These are phyloP conservation scores for Fusarium sororula DNA, from an alignment of 2,329 filamentous ascomycete genomes.

Conservation along the genomic window DNA sequence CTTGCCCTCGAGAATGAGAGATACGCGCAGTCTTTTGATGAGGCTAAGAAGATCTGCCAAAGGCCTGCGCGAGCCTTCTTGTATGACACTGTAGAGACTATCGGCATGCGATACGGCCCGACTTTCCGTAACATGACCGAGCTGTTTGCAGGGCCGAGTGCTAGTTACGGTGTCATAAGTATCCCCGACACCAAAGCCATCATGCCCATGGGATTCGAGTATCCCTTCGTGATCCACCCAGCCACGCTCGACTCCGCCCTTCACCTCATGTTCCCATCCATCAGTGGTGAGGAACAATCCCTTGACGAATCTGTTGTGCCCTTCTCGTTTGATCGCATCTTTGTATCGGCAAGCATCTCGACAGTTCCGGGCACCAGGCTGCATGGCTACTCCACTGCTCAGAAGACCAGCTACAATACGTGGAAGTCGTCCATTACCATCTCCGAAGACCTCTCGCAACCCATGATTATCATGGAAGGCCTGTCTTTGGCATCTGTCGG, in stretches of 20 bases:
- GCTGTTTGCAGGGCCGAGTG: not conserved
- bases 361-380: not conserved
- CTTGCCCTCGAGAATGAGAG: not conserved
- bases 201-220: not conserved
- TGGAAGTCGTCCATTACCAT: not conserved
- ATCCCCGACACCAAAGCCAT: not conserved
- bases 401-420: not conserved
- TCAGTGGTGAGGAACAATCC: not conserved
- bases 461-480: not conserved
- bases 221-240: not conserved
- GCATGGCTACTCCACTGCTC: not conserved
- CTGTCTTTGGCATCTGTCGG: not conserved
- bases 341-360: not conserved
- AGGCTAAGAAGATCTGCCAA: not conserved
- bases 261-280: not conserved
- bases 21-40: not conserved
- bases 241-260: not conserved
- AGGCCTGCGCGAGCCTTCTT: not conserved
- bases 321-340: not conserved
- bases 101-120: not conserved
- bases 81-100: not conserved
- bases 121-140: not conserved
- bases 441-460: not conserved
- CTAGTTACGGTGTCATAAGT: not conserved
- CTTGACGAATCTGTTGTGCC: not conserved